These are phyloP conservation scores for Eucalyptus polybractea DNA, from an alignment of 345 rosid genomes.

Conservation along the genomic window DNA sequence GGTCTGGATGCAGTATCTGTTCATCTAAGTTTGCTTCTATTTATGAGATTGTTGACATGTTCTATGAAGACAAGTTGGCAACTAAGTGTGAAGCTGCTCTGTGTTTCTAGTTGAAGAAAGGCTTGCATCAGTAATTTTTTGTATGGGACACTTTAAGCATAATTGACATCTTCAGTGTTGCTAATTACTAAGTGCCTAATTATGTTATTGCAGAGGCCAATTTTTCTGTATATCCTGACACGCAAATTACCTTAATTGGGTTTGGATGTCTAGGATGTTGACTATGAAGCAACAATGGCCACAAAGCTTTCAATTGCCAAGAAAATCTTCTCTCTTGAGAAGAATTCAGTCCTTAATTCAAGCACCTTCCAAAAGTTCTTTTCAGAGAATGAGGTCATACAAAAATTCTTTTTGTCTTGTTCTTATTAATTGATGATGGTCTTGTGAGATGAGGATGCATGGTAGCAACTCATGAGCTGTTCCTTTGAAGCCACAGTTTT, in stretches of 20 bases:
- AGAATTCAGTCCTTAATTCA: slow-evolving; percentile 59
- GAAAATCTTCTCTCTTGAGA: slow-evolving; percentile 62
- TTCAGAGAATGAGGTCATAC: slow-evolving; percentile 69
- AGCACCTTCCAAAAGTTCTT: slow-evolving; percentile 60
- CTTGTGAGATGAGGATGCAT: not conserved
- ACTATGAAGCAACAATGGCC: slow-evolving; percentile 82
- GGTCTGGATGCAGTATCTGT: not conserved
- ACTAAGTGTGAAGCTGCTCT: not conserved
- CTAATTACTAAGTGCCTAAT: not conserved
- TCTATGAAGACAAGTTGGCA: not conserved
- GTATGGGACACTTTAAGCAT: not conserved
- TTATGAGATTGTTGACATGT: not conserved
- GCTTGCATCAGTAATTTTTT: not conserved
- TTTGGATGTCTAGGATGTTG: slow-evolving; percentile 50
- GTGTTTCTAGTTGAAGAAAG: not conserved
- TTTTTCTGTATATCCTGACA: not conserved
- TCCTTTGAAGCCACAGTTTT: not conserved
- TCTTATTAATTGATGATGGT: not conserved
- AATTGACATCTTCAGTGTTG: not conserved
- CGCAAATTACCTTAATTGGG: not conserved
- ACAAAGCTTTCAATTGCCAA: slow-evolving; percentile 80
- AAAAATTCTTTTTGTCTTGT: not conserved
- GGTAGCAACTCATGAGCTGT: not conserved
- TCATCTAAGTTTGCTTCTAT: not conserved
- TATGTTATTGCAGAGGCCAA: not conserved